Base-by-base conservation (phyloP, 2,329 filamentous ascomycete genomes). In the Pseudofabraea citricarpa region DNA sequence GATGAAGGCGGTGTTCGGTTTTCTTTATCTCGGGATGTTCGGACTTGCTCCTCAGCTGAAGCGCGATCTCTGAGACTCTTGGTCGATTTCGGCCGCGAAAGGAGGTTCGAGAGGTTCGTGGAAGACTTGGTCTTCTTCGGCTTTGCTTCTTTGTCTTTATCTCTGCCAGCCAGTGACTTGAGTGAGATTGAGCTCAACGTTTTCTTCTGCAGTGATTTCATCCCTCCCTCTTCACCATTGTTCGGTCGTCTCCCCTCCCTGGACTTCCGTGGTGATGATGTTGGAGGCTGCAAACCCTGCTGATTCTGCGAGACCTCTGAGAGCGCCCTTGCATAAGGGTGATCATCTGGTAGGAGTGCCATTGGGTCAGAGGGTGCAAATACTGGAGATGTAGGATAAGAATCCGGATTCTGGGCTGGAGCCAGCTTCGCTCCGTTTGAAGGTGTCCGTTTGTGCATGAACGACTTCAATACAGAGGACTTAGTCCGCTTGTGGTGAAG, bases 81-180 rank as follows among this genome's bases (percentile, higher is more conserved):
- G 41, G 82, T 74, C 8, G 87, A 89, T 61, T 85, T 89, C 46
- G 82, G 80, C 44, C 85, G 83, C 44, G 81, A 81, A 40, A 95
- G 75, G 43, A 96, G 75, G 4, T 76, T 81, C 1, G 81, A 80
- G n/a, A 97, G 73, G 60, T 90, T 94, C 23, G 86, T 86, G 3
- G 86, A 77, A 0, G 90, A 95, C 64, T 91, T 95, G 27, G 78
- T 78, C 70, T 91, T 94, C 59, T 84, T 85, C 20, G 80, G 79
- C 58, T 85, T 86, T 46, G 58, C 40, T 27, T 45, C 44, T 43
- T 58, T 60, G 9, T 54, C 50, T 32, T 52, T 38, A 40, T 71
- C 70, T 49, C 63, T 70, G 31, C 55, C 54, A 19, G 58, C 55
- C 18, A 67, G 57, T 3, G 68, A 64, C 52, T 71, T 73, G 44